Conservation (phyloP, 306 rosid species). For the Fagus crenata region DNA sequence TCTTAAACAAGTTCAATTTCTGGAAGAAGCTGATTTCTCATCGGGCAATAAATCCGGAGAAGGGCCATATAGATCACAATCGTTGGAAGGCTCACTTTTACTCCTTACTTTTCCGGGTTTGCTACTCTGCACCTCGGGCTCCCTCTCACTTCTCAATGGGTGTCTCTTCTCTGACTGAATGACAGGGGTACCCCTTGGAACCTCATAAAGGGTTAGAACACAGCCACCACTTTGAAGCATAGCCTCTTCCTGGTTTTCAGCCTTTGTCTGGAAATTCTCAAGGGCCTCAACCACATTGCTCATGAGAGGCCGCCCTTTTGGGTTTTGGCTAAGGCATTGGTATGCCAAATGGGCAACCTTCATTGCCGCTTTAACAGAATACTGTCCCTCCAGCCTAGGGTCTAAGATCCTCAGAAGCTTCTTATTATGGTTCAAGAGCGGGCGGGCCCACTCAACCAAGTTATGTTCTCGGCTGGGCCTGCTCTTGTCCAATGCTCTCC, state of each 20-base stretch:
- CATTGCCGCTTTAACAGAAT: constrained; percentile 56
- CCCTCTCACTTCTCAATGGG: constrained; percentile 22
- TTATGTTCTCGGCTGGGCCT: constrained; percentile 90
- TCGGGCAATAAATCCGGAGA: constrained; percentile 31
- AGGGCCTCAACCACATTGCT: constrained; percentile 76
- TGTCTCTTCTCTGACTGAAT: constrained; percentile 25
- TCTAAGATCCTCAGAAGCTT: constrained; percentile 71
- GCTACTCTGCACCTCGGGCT: constrained; percentile 21
- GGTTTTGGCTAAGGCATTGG: constrained; percentile 91
- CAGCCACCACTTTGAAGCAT: constrained; percentile 59
- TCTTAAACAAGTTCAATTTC: constrained; percentile 47
- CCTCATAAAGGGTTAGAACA: constrained; percentile 67
- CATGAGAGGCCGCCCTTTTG: constrained; percentile 89
- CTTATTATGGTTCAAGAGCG: constrained; percentile 74
- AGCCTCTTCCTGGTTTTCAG: constrained; percentile 51
- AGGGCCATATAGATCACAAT: constrained; percentile 23
- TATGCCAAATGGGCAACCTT: constrained; percentile 75
- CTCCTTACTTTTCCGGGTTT: constrained; percentile 32
- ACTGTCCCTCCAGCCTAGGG: constrained; percentile 84
- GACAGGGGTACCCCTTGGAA: constrained; percentile 46
- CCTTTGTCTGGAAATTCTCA: constrained; percentile 52
- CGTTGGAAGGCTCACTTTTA: constrained; percentile 38
- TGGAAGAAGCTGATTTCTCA: constrained; percentile 36
- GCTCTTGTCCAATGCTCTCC: constrained; percentile 87
- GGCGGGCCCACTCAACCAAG: constrained; percentile 94